phyloP scores from a whole-genome alignment of 2,329 filamentous ascomycete genomes.

The Blumeria hordei region DNA sequence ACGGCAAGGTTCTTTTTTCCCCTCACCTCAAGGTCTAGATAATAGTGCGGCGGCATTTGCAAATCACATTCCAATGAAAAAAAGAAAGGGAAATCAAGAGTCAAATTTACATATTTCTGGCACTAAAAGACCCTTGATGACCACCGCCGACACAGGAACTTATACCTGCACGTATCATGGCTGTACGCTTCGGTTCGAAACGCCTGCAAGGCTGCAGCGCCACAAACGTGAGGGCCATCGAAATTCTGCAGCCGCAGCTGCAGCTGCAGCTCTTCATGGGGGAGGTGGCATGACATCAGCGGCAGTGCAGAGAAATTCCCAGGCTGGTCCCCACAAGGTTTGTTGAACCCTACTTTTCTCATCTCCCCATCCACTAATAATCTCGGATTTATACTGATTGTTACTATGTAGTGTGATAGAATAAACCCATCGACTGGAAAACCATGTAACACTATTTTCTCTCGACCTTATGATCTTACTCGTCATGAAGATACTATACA shows the following conservation, averaged over 20 bases:
- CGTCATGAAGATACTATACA: constrained; percentile 95
- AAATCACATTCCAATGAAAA: constrained; percentile 18
- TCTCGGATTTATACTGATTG: constrained; percentile 1
- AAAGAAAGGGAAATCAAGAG: constrained; percentile 17
- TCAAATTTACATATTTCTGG: constrained; percentile 7
- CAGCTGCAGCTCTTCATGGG: constrained; percentile 4
- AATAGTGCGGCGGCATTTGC: constrained; percentile 11
- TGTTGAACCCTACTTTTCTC: constrained; percentile 2
- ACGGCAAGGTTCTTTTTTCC: constrained; percentile 15
- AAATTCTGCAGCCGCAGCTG: constrained; percentile 29
- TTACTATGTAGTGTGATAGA: constrained; percentile 37
- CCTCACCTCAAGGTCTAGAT: constrained; percentile 9
- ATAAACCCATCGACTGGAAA: constrained; percentile 91
- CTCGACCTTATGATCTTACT: constrained; percentile 84
- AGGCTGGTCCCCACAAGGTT: constrained; percentile 65
- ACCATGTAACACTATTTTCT: constrained; percentile 84
- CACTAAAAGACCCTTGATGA: constrained; percentile 28
- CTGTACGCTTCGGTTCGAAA: constrained; percentile 71
- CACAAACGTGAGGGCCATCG: constrained; percentile 89
- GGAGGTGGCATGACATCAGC: constrained; percentile 23
- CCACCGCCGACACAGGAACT: constrained; percentile 56
- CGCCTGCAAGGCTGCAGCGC: constrained; percentile 66
- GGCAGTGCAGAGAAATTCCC: constrained; percentile 43
- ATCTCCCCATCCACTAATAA: background rate
- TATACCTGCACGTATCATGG: constrained; percentile 95